Conservation (phyloP, 495 filamentous ascomycete genomes). For the Patellaria atrata region DNA sequence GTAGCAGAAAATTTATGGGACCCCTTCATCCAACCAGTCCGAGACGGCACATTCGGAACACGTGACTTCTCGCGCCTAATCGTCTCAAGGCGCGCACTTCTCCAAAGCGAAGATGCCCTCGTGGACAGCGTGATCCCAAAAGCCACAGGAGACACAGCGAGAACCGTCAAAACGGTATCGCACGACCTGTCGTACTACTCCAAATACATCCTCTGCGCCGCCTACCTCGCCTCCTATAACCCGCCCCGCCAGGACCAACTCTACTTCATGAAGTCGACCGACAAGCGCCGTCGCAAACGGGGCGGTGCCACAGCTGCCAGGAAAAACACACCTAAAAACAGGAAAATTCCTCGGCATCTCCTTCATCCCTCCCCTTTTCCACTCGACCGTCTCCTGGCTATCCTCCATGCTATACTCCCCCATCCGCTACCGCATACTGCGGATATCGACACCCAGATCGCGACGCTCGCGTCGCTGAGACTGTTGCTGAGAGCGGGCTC, state of each 20-base stretch:
- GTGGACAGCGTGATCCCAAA: slow-evolving; percentile 52
- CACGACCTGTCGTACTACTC: slow-evolving; percentile 60
- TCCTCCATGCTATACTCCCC: slow-evolving; percentile 65
- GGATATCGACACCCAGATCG: slow-evolving; percentile 38
- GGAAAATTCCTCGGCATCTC: slow-evolving; percentile 48
- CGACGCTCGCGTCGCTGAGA: slow-evolving; percentile 65
- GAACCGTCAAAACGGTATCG: slow-evolving; percentile 2
- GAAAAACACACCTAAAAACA: slow-evolving; percentile 9
- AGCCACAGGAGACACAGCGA: slow-evolving; percentile 14
- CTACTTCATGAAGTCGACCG: slow-evolving; percentile 72
- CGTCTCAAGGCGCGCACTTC: slow-evolving; percentile 53
- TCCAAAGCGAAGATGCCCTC: slow-evolving; percentile 61
- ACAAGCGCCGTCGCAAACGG: slow-evolving; percentile 37
- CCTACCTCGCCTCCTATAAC: slow-evolving; percentile 87
- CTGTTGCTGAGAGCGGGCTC: slow-evolving; percentile 49
- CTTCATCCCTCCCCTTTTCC: slow-evolving; percentile 68
- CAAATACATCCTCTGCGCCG: slow-evolving; percentile 65
- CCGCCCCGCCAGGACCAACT: slow-evolving; percentile 59
- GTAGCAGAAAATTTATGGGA: slow-evolving; percentile 52
- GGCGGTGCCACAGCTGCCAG: slow-evolving; percentile 23
- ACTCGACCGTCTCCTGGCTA: slow-evolving; percentile 74
- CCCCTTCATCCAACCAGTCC: slow-evolving; percentile 51
- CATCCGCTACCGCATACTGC: slow-evolving; percentile 44
- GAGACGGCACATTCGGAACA: slow-evolving; percentile 46
- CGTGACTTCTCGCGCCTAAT: slow-evolving; percentile 74